These are phyloP conservation scores for Lactarius sp. DNA, from an alignment of 768 basidiomycete genomes.

Conservation along the genomic window DNA sequence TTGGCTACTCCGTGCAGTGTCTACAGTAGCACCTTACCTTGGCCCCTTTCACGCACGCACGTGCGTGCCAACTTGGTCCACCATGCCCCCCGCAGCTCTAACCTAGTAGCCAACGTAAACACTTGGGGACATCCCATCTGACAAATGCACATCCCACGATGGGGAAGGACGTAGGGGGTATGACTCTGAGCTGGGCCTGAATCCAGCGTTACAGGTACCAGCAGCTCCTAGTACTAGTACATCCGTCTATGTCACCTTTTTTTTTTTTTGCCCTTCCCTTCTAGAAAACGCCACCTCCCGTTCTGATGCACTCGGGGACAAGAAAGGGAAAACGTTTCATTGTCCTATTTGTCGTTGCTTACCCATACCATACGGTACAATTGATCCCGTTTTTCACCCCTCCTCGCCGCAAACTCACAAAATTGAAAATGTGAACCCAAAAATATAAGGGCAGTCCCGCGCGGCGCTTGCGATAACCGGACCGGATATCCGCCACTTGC, in stretches of 20 bases:
- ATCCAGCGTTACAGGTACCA: neutral
- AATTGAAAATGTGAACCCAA: neutral
- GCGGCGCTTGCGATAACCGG: neutral
- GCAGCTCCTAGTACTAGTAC: neutral
- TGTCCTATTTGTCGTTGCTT: slow-evolving; percentile 12
- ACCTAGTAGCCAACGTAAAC: neutral
- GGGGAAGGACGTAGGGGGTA: neutral
- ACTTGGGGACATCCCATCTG: no score
- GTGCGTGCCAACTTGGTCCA: no score
- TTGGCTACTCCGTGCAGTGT: no score
- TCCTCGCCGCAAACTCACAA: neutral
- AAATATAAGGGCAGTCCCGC: no score
- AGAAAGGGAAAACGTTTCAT: slow-evolving; percentile 4
- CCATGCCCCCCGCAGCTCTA: neutral
- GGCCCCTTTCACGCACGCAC: no score
- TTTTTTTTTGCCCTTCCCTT: neutral
- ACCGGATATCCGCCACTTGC: neutral
- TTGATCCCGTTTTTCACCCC: neutral
- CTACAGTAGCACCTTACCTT: no score
- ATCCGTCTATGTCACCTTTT: neutral
- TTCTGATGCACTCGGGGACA: slow-evolving; percentile 10
- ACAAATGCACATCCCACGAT: neutral
- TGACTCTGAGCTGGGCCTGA: neutral
- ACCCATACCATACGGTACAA: neutral
- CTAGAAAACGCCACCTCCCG: slow-evolving; percentile 3